Conservation (phyloP, 176 grass and related monocot genomes). For the Oryza coarctata region DNA sequence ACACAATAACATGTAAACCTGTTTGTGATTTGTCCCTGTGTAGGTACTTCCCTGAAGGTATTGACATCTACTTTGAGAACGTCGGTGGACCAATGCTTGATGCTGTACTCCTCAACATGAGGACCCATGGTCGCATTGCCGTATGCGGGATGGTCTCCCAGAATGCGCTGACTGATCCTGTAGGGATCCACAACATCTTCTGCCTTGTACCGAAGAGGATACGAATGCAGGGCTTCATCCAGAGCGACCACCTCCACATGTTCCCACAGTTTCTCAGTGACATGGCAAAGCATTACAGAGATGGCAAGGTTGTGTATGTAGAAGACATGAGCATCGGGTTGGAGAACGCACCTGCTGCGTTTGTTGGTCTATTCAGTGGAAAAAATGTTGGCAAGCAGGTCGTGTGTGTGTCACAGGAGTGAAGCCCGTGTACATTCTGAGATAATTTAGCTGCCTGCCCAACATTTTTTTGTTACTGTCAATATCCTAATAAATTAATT, state of each 20-base stretch:
- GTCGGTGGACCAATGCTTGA: slow-evolving; percentile 70
- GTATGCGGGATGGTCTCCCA: slow-evolving; percentile 67
- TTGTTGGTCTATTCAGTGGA: slow-evolving; percentile 76
- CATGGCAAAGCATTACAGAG: slow-evolving; percentile 51
- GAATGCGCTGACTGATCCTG: slow-evolving; percentile 35
- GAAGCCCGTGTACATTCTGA: neutral
- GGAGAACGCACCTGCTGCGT: slow-evolving; percentile 61
- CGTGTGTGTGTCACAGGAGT: slow-evolving; percentile 49
- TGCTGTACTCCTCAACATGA: slow-evolving; percentile 71
- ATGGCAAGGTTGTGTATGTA: slow-evolving; percentile 62
- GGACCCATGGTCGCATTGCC: slow-evolving; percentile 50
- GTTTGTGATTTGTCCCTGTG: neutral
- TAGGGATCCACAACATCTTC: slow-evolving; percentile 53
- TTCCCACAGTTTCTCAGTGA: slow-evolving; percentile 58
- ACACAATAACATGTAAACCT: too few relatives aligned
- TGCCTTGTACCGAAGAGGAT: slow-evolving; percentile 49
- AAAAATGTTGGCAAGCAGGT: slow-evolving; percentile 86
- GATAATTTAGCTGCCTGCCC: too few relatives aligned
- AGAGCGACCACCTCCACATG: slow-evolving; percentile 62
- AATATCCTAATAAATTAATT: too few relatives aligned
- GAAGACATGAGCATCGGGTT: slow-evolving; percentile 70
- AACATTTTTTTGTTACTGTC: too few relatives aligned
- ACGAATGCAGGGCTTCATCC: slow-evolving; percentile 64
- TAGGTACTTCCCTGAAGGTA: slow-evolving; percentile 74
- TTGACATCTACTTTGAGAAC: slow-evolving; percentile 92